Evolutionary conservation across 768 basidiomycete species (phyloP), one percentile per base, ranked within the genome.

Genomic region (Hericium rajendrae): DNA sequence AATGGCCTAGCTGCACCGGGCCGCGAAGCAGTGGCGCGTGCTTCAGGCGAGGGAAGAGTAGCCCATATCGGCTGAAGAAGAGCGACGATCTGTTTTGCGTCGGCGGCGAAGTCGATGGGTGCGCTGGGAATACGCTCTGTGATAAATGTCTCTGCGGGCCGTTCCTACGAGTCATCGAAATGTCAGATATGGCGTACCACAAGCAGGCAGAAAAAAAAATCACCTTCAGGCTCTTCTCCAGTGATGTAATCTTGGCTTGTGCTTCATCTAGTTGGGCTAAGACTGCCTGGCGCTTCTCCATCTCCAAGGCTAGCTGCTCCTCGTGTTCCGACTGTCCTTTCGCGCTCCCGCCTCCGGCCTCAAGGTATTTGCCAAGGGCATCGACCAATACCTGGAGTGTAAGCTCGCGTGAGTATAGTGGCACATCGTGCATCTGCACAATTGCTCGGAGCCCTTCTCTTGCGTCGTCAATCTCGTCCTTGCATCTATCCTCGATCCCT

Each of bases 11-110:
- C 56, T 78, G 77, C 51, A 37, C 49, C 9, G 70, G 75, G 43
- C 46, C 72, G 61, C 18, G 87, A 79, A 64, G 82, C 87, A 52
- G 82, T 72, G 1, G 82, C 85, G 28, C 94, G 87, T 12, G 85
- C 80, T 70, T 94, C 90, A 10, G 89, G 84, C 2, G 91, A 88
- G 11, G 94, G 94, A 0, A 97, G 79, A 41, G 86, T 75, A 4
- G 77, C 71, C 92, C 93, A 98, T 22, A 95, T 64, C 10, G 88
- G 82, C 53, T 78, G 78, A 32, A 95, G 78, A 20, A 85, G 68
- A 5, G 83, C 74, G 39, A 83, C 74, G 59, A 91, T 74, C 6
- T 78, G 76, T 24, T 75, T 74, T 16, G 80, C 74, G 49, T 85
- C 84, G 4, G 73, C 69, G 4, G 69, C 69, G 48, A 67, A 68